Evolutionary conservation across 1,139 yeast genomes (phyloP), one percentile per base, ranked within the genome.

Genomic region (Yamadazyma pseudoaaseri): DNA sequence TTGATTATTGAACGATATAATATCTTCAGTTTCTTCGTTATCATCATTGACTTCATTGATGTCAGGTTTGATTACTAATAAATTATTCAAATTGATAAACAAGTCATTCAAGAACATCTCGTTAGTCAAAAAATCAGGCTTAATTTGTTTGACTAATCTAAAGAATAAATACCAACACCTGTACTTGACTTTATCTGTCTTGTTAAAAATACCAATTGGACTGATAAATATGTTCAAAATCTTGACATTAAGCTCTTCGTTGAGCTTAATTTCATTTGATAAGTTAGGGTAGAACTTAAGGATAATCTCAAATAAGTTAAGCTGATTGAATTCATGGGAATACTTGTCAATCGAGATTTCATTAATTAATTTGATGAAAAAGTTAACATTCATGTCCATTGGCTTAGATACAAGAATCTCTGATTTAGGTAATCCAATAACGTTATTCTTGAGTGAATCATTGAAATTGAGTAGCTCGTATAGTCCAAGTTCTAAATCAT

Each of bases 121-220:
- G 28, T 52, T 45, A 27, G 37, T 62, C 35, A 76, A 63, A 5
- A 40, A 18, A 13, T 49, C 47, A 20, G 90, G 87, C 52, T 81
- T 84, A 2, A 92, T 81, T 30, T 82, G 63, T 54, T 85, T 87
- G 47, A 90, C 72, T 50, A 89, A 86, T 53, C 95, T 76, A 51
- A 82, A 82, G 47, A 92, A 86, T 43, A 90, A 65, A 56, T 87
- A 92, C 96, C 98, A 92, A 33, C 94, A 73, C 56, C 97, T 79
- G 38, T 80, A 70, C 49, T 90, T 79, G 8, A 90, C 96, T 43
- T 79, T 81, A 39, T 76, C 82, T 43, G 73, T 70, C 3, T 72
- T 66, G 58, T 83, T 86, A 55, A 86, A 89, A 41, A 92, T 75
- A 10, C 97, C 97, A 47, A 81, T 70, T 18, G 80, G 81, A 23